Evolutionary conservation across 1,139 yeast species (phyloP), one percentile per base, ranked within the genome.

Genomic region (Pichia sp.): DNA sequence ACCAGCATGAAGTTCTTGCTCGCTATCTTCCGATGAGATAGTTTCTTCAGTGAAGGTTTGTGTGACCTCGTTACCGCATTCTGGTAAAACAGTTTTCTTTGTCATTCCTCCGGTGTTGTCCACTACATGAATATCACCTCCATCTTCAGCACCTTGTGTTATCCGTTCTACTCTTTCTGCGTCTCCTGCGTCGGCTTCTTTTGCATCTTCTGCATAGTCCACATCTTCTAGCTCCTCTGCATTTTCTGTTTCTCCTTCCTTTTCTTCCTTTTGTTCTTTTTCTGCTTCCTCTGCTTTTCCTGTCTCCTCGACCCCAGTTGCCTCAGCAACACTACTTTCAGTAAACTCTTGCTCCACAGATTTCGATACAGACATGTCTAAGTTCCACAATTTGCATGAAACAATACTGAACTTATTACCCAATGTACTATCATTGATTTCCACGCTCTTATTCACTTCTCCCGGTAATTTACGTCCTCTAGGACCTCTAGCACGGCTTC

Each of bases 391-490:
- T 19, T 62, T 58, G 14, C 59, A 57, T 11, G 59, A 58, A 21
- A 56, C 59, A 7, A 66, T 44, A 16, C 53, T 51, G 41, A 65
- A 66, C 18, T 42, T 46, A n/a, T 36, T 37, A 14, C 56, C 55
- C 18, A 53, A 48, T 23, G 54, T 51, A 24, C 52, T 57, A 34
- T 59, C 62, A 16, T 54, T 55, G 15, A 58, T 68, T 14, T 69
- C 63, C 16, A 69, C 64, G 3, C 74, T 70, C 12, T 72, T 69
- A 27, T 65, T 63, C 16, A 76, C 69, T n/a, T 63, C 58, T 40
- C 71, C 71, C 1, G 96, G 96, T 34, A 85, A 63, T 47, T 79
- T 74, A 42, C 93, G 74, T 1, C 91, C 88, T 44, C 72, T 69
- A 19, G 95, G 95, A 0, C 94, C 95, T 47, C 64, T 75, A 0